These are phyloP conservation scores for Globisporangium alternatum DNA, from an alignment of 352 stramenopile species.

Conservation along the genomic window DNA sequence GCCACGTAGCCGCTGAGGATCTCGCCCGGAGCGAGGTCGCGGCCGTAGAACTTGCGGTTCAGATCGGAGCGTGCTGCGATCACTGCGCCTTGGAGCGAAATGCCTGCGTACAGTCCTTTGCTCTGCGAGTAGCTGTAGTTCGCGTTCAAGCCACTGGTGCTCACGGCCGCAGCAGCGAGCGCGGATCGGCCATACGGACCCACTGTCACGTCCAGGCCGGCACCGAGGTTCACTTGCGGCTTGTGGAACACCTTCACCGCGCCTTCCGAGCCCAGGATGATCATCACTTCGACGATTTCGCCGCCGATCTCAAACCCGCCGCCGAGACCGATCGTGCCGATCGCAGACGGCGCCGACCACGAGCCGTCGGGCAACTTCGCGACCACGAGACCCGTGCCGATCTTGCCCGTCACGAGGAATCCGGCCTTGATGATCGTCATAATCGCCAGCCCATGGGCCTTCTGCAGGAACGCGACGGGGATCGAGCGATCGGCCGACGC, in stretches of 20 bases:
- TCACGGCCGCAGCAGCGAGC: conserved; percentile 60
- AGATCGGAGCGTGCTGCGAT: conserved; percentile 78
- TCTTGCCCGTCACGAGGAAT: conserved; percentile 58
- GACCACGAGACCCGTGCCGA: conserved; percentile 79
- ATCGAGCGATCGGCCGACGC: conserved; percentile 42
- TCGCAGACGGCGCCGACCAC: conserved; percentile 88
- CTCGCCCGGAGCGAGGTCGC: conserved; percentile 40
- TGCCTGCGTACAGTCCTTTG: conserved; percentile 91
- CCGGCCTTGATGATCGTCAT: conserved; percentile 54
- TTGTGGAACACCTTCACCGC: conserved; percentile 85
- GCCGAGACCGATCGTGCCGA: conserved; percentile 83
- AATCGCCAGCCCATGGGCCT: conserved; percentile 50
- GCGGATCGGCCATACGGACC: conserved; percentile 80
- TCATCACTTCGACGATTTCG: conserved; percentile 90
- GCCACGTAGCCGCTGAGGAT: conserved; percentile 42
- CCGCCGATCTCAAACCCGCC: conserved; percentile 83
- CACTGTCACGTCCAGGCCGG: conserved; percentile 85
- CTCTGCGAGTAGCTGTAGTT: conserved; percentile 93
- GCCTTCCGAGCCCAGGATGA: conserved; percentile 86
- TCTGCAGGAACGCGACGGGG: conserved; percentile 45
- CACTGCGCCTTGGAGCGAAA: conserved; percentile 88
- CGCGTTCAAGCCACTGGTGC: conserved; percentile 56
- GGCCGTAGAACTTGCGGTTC: conserved; percentile 92
- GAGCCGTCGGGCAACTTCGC: conserved; percentile 56
- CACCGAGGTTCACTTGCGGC: conserved; percentile 82